These are phyloP conservation scores for Chrysoporthe austroafricana DNA, from an alignment of 2,329 filamentous ascomycete species.

Conservation along the genomic window DNA sequence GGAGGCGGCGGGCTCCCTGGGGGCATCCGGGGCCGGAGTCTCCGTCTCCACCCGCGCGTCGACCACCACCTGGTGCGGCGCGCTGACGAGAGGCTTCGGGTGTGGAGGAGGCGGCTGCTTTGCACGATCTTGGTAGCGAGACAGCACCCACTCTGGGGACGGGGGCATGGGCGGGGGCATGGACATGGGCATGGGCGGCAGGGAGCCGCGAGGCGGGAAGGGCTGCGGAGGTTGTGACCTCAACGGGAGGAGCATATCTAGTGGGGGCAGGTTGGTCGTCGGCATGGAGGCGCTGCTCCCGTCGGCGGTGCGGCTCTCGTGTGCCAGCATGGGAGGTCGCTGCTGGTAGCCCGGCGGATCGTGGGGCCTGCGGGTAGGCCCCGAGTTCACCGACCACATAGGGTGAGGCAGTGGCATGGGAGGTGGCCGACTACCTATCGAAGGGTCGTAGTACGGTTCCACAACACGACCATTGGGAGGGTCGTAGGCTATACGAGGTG, in stretches of 20 bases:
- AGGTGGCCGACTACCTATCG: neutral
- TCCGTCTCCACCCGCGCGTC: neutral
- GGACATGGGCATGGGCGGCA: neutral
- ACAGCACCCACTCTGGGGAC: too few species aligned
- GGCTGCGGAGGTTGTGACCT: neutral
- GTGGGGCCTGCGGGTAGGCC: neutral
- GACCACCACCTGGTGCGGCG: neutral
- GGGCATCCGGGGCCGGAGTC: neutral
- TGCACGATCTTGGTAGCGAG: too few species aligned
- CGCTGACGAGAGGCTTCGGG: neutral
- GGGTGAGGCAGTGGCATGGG: neutral
- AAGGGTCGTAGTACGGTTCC: neutral
- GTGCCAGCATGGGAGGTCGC: neutral
- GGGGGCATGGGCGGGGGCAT: neutral
- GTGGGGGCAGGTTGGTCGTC: neutral
- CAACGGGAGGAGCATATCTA: neutral
- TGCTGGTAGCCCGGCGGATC: neutral
- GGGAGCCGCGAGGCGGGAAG: neutral
- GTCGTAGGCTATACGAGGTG: neutral
- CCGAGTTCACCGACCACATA: neutral
- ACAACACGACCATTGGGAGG: neutral
- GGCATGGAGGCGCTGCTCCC: neutral
- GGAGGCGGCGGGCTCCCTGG: neutral
- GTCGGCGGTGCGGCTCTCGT: neutral
- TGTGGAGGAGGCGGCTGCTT: conserved; percentile 3